These are phyloP conservation scores for Trichoderma breve DNA, from an alignment of 2,329 filamentous ascomycete genomes.

Conservation along the genomic window DNA sequence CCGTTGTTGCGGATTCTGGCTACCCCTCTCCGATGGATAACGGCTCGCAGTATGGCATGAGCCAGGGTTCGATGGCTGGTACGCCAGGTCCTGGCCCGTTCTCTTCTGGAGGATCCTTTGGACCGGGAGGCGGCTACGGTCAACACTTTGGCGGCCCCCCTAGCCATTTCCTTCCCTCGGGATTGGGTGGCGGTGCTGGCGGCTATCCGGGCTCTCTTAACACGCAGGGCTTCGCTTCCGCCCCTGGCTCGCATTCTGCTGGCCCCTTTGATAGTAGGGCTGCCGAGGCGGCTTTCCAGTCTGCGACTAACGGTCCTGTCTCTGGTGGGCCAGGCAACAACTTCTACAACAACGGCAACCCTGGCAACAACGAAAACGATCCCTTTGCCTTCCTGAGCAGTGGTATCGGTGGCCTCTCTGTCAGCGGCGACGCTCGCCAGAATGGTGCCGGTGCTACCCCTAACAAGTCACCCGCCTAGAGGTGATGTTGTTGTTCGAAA, in stretches of 20 bases:
- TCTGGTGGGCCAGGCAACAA: slow-evolving; percentile 67
- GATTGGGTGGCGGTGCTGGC: slow-evolving; percentile 69
- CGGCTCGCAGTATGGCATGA: slow-evolving; percentile 79
- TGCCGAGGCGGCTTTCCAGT: slow-evolving; percentile 91
- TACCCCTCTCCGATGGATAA: slow-evolving; percentile 90
- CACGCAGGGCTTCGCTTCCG: slow-evolving; percentile 70
- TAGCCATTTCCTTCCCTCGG: slow-evolving; percentile 87
- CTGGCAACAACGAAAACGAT: slow-evolving; percentile 67
- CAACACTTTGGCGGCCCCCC: slow-evolving; percentile 87
- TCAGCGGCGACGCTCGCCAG: slow-evolving; percentile 65
- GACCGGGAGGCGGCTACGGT: slow-evolving; percentile 59
- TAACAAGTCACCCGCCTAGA: slow-evolving; percentile 60
- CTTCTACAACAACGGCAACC: slow-evolving; percentile 56
- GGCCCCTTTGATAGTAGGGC: slow-evolving; percentile 90
- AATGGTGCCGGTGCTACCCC: slow-evolving; percentile 57
- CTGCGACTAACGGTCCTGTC: slow-evolving; percentile 76
- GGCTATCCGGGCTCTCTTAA: slow-evolving; percentile 75
- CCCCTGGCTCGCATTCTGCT: slow-evolving; percentile 74
- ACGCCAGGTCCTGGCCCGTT: slow-evolving; percentile 77
- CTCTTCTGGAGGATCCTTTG: slow-evolving; percentile 67
- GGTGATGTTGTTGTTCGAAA: background rate
- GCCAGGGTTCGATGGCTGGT: slow-evolving; percentile 80
- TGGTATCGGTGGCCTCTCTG: slow-evolving; percentile 69
- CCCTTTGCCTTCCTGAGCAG: slow-evolving; percentile 78
- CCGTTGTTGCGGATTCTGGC: slow-evolving; percentile 89